Base-by-base conservation (phyloP, 2,329 filamentous ascomycete species). In the Blastomyces parvus region DNA sequence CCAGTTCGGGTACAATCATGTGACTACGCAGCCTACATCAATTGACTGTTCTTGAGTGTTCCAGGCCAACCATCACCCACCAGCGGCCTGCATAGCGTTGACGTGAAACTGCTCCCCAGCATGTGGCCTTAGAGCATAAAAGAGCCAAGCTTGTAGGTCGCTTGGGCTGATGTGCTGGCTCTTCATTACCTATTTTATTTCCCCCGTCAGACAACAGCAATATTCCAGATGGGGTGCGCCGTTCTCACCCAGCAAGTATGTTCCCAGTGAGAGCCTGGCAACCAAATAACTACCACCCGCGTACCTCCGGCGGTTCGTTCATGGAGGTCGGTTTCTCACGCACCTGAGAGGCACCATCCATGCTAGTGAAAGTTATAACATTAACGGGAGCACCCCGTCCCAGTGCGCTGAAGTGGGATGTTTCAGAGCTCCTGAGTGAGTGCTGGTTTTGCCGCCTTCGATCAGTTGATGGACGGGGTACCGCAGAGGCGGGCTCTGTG, bases 371-470 rank as follows among this genome's bases (percentile, higher is more conserved):
- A 63, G 67, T 69, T 68, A 80, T 84, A 61, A 79, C 84, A 65
- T 74, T 86, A 62, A 79, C 82, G 62, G 88, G 88, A 30, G 86
- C 87, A n/a, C 88, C 88, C 2, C 74, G 80, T 42, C 71, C 76
- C 38, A 74, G 74, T 11, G 74, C 77, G 30, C 77, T 90, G 27
- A 73, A 80, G 50, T 89, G 86, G 83, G 72, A 80, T 56, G 72
- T 81, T 14, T 68, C 74, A 1, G 69, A 72, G n/a, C 78, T 90
- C 48, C 74, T 86, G 22, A 59, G 40, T 38, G 52, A 53, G 33
- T 62, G 60, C 60, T 62, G 60, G 48, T 62, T 62, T 2, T 71
- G 71, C 11, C 64, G 71, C 17, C 38, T 60, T 13, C 60, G 22
- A 56, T 60, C 4, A 59, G 42, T 2, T 13, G 61, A 59, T 33